Evolutionary conservation across 208 protist genomes (phyloP), one percentile per base, ranked within the genome.

Genomic region (Leishmania tarentolae): DNA sequence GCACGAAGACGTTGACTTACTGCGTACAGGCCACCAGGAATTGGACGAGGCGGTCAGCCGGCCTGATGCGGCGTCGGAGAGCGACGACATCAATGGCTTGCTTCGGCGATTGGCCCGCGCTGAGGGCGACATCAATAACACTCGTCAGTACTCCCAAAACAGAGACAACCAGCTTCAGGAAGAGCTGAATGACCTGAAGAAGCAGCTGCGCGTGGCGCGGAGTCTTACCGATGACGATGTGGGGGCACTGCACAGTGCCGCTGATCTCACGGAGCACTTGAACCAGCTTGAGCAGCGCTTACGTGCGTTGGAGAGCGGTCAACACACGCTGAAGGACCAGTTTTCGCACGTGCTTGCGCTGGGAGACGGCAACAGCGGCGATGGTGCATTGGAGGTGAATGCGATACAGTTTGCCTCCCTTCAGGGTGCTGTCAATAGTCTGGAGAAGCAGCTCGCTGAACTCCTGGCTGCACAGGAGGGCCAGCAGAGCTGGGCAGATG

Each of bases 391-490:
- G 6, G 90, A 87, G 15, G 75, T 93, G 44, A 91, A 87, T 78
- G 80, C 89, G 0, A 63, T 88, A 44, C 91, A 93, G 81, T 85
- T 94, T 50, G 89, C 82, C 0, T 59, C 94, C 3, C 82, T 95
- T 44, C 68, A 84, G 71, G 87, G 85, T 2, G 82, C 88, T 24
- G 87, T 95, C 21, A 80, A 87, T 40, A 83, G 52, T 35, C 79
- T 96, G 72, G 91, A 97, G 87, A 88, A 89, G 82, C 92, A 95
- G 87, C 83, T 97, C 11, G 87, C 82, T 13, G 88, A 85, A 4
- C 71, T 95, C 35, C 88, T 91, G 56, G 75, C 75, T 19, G 79
- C 52, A 37, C 56, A 85, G 50, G 80, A 82, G 28, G 84, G 83
- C 5, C 82, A 85, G 50, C 83, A 65, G 73, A 90, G 94, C 78